Evolutionary conservation across 192 early-diverging fungal genomes (phyloP), one percentile per base, ranked within the genome.

Genomic region (Allomyces javanicus): DNA sequence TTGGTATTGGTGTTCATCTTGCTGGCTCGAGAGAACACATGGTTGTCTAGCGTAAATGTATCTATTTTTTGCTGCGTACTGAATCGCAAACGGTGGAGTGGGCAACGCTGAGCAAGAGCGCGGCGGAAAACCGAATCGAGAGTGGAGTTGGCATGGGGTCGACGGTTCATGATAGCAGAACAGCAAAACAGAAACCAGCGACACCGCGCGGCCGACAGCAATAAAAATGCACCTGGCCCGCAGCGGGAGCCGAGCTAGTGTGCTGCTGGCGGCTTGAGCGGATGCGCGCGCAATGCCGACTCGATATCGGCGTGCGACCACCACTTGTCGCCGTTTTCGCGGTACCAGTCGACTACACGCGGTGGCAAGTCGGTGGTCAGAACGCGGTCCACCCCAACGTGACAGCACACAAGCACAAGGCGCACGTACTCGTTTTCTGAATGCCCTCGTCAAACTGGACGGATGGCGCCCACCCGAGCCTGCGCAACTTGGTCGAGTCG

Each of bases 381-480:
- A 40, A 9, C 5, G 66, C 2, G 21, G 17, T 25, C 26, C 22
- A 26, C 58, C 22, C 23, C 17, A 63, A 33, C 45, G n/a, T n/a
- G n/a, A n/a, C n/a, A n/a, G n/a, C n/a, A 63, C 24, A 23, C 44
- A 24, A 10, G 26, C 12, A 22, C 12, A 63, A 62, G 63, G 24
- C 45, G 23, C 14, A 76, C 74, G 72, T 76, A 87, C 86, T 86
- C 43, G 87, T 88, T 62, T 77, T 77, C 61, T 67, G 63, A 50
- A 91, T 72, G 9, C 87, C 89, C 9, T 78, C 77, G 33, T 82
- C 76, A 65, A 86, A 91, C 0, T 44, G 24, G 44, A 85, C 79
- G 25, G 67, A 66, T 11, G 86, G 86, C 24, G 66, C 45, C 89
- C 89, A 91, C 22, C 87, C 87, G 0, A 91, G 73, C 40, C 62